A percentile compares a stretch with the other conserved stretches of the same genome.
These are phyloP conservation scores for Trifolium repens DNA, from an alignment of 306 rosid genomes.

Conservation along the genomic window DNA sequence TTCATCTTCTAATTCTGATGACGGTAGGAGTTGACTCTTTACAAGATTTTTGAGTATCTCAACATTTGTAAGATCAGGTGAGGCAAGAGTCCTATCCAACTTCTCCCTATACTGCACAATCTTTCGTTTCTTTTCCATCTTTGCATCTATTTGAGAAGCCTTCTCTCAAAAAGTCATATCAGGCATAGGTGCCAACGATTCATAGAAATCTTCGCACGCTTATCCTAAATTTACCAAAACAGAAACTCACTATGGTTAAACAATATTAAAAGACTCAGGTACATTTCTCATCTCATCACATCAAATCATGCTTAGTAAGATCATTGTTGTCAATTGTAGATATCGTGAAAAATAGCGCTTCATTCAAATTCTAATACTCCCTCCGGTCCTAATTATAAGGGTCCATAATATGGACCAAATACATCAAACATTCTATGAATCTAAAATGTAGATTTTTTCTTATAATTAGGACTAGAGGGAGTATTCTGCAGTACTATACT, in stretches of 20 bases:
- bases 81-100: constrained; percentile 72
- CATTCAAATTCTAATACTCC: too few relatives aligned
- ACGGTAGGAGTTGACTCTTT: constrained; percentile 58
- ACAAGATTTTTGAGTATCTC: constrained; percentile 66
- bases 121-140: constrained; percentile 66
- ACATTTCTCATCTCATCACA: constrained; percentile 25
- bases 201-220: constrained; percentile 32
- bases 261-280: constrained; percentile 9
- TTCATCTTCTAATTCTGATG: constrained; percentile 53
- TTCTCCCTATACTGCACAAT: constrained; percentile 80
- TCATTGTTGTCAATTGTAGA: too few relatives aligned
- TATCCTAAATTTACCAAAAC: constrained; percentile 35
- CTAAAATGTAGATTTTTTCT: too few relatives aligned
- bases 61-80: constrained; percentile 63
- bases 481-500: too few relatives aligned
- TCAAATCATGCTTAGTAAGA: background rate
- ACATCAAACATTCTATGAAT: too few relatives aligned
- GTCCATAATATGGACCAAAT: too few relatives aligned
- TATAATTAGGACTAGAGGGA: too few relatives aligned
- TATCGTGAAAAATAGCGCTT: too few relatives aligned
- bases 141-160: constrained; percentile 42
- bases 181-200: constrained; percentile 23
- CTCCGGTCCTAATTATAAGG: too few relatives aligned
- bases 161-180: constrained; percentile 34
- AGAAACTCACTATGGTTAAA: constrained; percentile 13